Percentiles rank a stretch among this genome's conserved stretches.
Conservation (phyloP, 371 early-diverging fungal species). For the Caulochytrium protostelioides region DNA sequence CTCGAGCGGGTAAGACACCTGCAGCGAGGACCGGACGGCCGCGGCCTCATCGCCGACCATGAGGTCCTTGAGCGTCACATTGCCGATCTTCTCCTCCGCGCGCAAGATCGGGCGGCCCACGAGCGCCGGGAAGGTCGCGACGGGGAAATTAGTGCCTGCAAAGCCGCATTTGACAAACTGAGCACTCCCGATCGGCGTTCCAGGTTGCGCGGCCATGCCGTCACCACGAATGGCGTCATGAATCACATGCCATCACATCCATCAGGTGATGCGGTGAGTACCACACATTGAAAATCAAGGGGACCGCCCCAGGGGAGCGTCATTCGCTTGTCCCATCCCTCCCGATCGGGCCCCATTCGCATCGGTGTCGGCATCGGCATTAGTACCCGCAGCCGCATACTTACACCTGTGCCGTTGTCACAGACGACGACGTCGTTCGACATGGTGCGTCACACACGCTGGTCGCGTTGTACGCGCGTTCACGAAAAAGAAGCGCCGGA, state of each 20-base stretch:
- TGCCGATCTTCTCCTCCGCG: conserved; percentile 68
- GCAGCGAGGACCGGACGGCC: conserved; percentile 56
- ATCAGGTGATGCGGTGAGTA: too few relatives aligned
- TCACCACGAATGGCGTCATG: neutral
- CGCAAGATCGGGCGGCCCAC: conserved; percentile 92
- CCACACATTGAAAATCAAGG: neutral
- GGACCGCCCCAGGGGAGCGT: neutral
- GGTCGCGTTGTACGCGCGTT: too few relatives aligned
- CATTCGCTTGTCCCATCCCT: neutral
- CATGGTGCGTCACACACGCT: too few relatives aligned
- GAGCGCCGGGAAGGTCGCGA: conserved; percentile 82
- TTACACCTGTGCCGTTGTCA: conserved; percentile 89
- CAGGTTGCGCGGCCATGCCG: too few relatives aligned
- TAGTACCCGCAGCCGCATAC: conserved; percentile 14
- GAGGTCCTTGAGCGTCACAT: conserved; percentile 62
- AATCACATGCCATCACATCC: neutral
- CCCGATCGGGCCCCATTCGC: neutral
- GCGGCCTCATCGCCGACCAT: conserved; percentile 96
- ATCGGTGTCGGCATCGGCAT: neutral
- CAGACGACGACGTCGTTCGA: conserved; percentile 55
- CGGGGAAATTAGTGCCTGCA: conserved; percentile 89
- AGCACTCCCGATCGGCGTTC: neutral
- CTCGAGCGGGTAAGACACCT: conserved; percentile 94
- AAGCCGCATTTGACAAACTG: conserved; percentile 92
- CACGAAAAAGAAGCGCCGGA: too few relatives aligned